phyloP scores from a whole-genome alignment of 208 protist species.

The Trypanosoma cruzi region DNA sequence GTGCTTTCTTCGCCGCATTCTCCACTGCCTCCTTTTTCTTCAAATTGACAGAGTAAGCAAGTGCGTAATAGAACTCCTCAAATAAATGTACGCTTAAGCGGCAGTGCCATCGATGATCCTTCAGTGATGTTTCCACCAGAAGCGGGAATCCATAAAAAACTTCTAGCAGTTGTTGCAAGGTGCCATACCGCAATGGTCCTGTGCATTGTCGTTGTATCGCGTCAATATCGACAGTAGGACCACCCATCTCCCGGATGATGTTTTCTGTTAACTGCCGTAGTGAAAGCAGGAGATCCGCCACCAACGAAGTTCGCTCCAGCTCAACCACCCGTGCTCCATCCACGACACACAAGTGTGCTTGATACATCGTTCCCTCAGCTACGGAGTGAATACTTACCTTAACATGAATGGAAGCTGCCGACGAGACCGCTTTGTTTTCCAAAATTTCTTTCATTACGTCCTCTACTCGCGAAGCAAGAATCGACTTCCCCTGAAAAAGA shows the following conservation, averaged over 20 bases:
- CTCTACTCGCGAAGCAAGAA: slow-evolving; percentile 18
- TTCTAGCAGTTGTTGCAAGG: slow-evolving; percentile 19
- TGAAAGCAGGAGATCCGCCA: slow-evolving; percentile 15
- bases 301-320: slow-evolving; percentile 16
- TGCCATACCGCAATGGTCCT: slow-evolving; percentile 1
- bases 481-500: not conserved
- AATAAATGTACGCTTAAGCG: slow-evolving; percentile 45
- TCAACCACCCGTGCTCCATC: slow-evolving; percentile 27
- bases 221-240: slow-evolving; percentile 9
- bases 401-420: slow-evolving; percentile 16
- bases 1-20: slow-evolving; percentile 28
- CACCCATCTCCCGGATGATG: slow-evolving; percentile 16
- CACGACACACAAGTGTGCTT: slow-evolving; percentile 27
- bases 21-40: slow-evolving; percentile 64
- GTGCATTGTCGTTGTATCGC: slow-evolving; percentile 1
- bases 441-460: slow-evolving; percentile 27
- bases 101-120: slow-evolving; percentile 53
- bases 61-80: slow-evolving; percentile 34
- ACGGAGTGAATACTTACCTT: slow-evolving; percentile 18
- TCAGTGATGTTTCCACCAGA: slow-evolving; percentile 18
- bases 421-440: slow-evolving; percentile 23
- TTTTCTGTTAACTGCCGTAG: slow-evolving; percentile 21
- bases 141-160: slow-evolving; percentile 32
- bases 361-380: slow-evolving; percentile 13
- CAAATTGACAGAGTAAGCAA: slow-evolving; percentile 28